Percentiles rank a stretch among this genome's conserved stretches.
phyloP scores from a whole-genome alignment of 306 rosid species.

The Prosopis cineraria region DNA sequence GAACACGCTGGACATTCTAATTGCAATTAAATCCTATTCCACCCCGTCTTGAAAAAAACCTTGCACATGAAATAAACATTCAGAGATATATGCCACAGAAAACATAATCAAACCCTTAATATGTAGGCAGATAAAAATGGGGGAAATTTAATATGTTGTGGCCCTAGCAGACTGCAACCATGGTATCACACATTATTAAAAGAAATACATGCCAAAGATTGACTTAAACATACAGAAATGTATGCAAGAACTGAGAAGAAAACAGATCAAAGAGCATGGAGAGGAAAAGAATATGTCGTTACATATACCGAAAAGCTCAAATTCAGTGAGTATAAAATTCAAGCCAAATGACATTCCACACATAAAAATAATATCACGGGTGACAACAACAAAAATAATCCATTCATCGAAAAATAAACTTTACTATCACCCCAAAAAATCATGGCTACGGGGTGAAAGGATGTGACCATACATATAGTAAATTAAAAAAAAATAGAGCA shows the following conservation, averaged over 20 bases:
- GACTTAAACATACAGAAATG: background rate
- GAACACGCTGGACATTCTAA: background rate
- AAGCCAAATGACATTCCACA: constrained; percentile 42
- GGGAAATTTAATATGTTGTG: background rate
- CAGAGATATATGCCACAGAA: background rate
- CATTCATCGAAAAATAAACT: constrained; percentile 14
- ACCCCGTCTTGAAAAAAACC: background rate
- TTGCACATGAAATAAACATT: background rate
- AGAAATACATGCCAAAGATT: background rate
- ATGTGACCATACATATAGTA: constrained; percentile 29
- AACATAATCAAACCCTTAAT: background rate
- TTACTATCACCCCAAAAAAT: constrained; percentile 38
- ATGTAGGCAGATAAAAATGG: too few species aligned
- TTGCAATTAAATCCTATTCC: background rate
- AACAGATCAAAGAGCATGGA: background rate
- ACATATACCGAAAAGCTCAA: constrained; percentile 21
- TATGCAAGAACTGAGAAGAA: background rate
- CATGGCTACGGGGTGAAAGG: constrained; percentile 25
- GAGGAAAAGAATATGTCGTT: constrained; percentile 31
- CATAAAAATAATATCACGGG: constrained; percentile 38
- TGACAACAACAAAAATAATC: constrained; percentile 15
- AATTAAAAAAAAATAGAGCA: background rate
- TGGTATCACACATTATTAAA: background rate
- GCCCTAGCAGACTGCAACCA: background rate
- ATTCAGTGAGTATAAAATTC: constrained; percentile 34